Evolutionary conservation across 2,329 filamentous ascomycete genomes (phyloP), one percentile per base, ranked within the genome.

Genomic region (Plenodomus biglobosus): DNA sequence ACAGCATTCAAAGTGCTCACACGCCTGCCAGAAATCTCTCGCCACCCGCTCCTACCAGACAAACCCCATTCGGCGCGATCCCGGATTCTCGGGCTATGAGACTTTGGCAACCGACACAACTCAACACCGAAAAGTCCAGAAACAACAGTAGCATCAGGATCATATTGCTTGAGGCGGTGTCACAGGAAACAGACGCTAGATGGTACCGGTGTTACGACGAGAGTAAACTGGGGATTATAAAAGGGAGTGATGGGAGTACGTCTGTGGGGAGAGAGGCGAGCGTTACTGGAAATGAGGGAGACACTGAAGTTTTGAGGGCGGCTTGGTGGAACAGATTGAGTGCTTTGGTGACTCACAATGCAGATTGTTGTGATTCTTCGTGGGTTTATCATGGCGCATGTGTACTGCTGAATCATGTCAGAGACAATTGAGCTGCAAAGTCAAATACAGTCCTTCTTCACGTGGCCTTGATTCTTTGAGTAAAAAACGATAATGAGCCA

Each of bases 141-240:
- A 37, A 18, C 5, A 37, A 16, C 35, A 37, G 13, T 16, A 18
- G 18, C 17, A 39, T 2, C 50, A 56, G 42, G 30, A 65, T 69
- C 37, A 63, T 60, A 0, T 46, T 68, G 15, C 60, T 57, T 34
- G 20, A 50, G 16, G 36, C 50, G 19, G 66, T n/a, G n/a, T n/a
- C n/a, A n/a, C n/a, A n/a, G n/a, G n/a, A n/a, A n/a, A n/a, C n/a
- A n/a, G n/a, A n/a, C n/a, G n/a, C n/a, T n/a, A n/a, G n/a, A n/a
- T n/a, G n/a, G n/a, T n/a, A n/a, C n/a, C n/a, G n/a, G n/a, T n/a
- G n/a, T n/a, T n/a, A n/a, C n/a, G n/a, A n/a, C n/a, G n/a, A n/a
- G n/a, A n/a, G 66, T 10, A 64, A 68, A 21, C 37, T 69, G 46
- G 66, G 66, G 1, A 68, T 69, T 37, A 69, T 65, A 1, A 56